phyloP scores from a whole-genome alignment of 2,329 filamentous ascomycete genomes.

The Talaromyces piceae region DNA sequence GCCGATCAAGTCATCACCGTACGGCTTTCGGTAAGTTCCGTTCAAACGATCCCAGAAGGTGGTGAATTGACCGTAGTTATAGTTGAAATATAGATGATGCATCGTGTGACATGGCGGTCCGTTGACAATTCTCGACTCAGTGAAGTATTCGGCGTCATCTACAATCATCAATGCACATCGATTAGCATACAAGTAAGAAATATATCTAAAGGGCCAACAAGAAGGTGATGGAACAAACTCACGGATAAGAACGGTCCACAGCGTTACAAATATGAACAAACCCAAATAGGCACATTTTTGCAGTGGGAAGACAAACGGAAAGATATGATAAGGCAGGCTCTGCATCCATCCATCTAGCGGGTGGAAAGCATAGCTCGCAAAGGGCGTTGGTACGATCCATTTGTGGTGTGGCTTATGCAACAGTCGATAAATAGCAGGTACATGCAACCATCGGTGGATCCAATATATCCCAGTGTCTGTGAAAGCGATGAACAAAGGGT shows the following conservation, averaged over 20 bases:
- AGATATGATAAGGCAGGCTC: constrained; percentile 74
- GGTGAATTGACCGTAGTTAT: constrained; percentile 83
- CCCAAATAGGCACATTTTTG: constrained; percentile 72
- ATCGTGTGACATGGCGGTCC: constrained; percentile 91
- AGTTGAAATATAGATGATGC: constrained; percentile 72
- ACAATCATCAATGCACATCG: neutral
- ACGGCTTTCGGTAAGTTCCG: constrained; percentile 56
- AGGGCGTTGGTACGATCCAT: constrained; percentile 89
- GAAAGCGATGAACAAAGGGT: constrained; percentile 69
- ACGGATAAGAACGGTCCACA: constrained; percentile 79
- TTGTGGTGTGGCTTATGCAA: constrained; percentile 90
- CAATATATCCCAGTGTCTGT: constrained; percentile 76
- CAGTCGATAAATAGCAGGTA: constrained; percentile 66
- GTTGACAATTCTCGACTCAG: constrained; percentile 72
- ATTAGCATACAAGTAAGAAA: neutral
- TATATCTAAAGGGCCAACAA: neutral
- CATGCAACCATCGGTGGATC: constrained; percentile 70
- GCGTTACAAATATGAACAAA: constrained; percentile 76
- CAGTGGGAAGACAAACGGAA: constrained; percentile 74
- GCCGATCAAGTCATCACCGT: constrained; percentile 12
- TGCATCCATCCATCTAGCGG: constrained; percentile 77
- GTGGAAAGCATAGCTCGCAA: constrained; percentile 76
- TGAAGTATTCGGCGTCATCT: constrained; percentile 75
- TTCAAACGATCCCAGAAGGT: constrained; percentile 75
- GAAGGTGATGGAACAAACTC: neutral